A percentile compares a stretch with the other conserved stretches of the same genome.
Conservation (phyloP, 1,139 yeast species). For the Lodderomyces orthopsilosis region DNA sequence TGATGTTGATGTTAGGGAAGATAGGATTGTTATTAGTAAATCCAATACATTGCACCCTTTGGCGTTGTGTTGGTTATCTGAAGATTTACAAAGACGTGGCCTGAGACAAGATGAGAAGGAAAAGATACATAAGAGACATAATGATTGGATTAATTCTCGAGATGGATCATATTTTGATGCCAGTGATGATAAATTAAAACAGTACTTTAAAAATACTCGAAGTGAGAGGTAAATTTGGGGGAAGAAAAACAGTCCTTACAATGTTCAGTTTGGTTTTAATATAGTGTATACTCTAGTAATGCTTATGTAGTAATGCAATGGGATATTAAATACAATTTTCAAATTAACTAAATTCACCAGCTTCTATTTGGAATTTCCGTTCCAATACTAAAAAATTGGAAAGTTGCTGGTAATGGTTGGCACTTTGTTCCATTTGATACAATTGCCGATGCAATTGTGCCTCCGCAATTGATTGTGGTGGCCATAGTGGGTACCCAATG, state of each 20-base stretch:
- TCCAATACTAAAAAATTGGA: slow-evolving; percentile 19
- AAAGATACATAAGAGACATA: slow-evolving; percentile 42
- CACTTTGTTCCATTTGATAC: slow-evolving; percentile 16
- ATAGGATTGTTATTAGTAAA: slow-evolving; percentile 33
- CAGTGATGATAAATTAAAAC: slow-evolving; percentile 41
- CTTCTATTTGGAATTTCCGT: slow-evolving; percentile 11
- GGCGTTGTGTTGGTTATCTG: slow-evolving; percentile 61
- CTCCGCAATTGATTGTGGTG: slow-evolving; percentile 2
- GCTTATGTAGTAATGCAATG: too few relatives aligned
- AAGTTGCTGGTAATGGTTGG: slow-evolving; percentile 13
- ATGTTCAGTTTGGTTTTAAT: too few relatives aligned
- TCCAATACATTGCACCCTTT: slow-evolving; percentile 66
- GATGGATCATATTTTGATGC: slow-evolving; percentile 48
- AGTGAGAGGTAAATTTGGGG: slow-evolving; percentile 14
- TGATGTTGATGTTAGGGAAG: slow-evolving; percentile 9
- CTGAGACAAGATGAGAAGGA: slow-evolving; percentile 49
- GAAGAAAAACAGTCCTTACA: slow-evolving; percentile 6
- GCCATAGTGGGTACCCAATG: neutral
- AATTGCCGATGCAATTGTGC: slow-evolving; percentile 16
- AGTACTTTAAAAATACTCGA: slow-evolving; percentile 49
- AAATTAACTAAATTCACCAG: neutral
- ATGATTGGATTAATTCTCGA: slow-evolving; percentile 43
- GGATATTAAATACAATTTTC: too few relatives aligned
- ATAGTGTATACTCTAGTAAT: neutral
- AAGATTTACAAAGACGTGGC: slow-evolving; percentile 55